These are phyloP conservation scores for Calocybe gangraenosa DNA, from an alignment of 768 basidiomycete genomes.

Conservation along the genomic window DNA sequence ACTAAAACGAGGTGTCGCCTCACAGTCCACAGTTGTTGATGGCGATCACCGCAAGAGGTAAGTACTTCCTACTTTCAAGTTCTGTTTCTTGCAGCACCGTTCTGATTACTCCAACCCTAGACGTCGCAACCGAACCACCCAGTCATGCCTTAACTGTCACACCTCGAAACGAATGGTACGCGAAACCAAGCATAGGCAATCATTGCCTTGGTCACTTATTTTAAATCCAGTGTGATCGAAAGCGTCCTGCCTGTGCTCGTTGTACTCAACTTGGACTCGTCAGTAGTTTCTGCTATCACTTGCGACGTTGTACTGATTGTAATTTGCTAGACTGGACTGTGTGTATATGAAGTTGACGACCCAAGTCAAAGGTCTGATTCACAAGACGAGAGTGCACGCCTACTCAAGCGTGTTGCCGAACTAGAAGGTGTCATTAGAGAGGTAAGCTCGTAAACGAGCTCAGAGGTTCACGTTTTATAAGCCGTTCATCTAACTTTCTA, in stretches of 20 bases:
- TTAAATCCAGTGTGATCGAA: constrained; percentile 38
- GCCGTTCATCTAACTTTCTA: constrained; percentile 20
- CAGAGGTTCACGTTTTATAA: constrained; percentile 25
- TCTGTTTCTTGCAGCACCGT: neutral
- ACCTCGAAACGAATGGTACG: constrained; percentile 70
- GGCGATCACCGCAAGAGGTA: constrained; percentile 54
- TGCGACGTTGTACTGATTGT: neutral
- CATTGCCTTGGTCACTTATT: constrained; percentile 10
- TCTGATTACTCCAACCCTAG: constrained; percentile 19
- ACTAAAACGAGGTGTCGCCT: constrained; percentile 24
- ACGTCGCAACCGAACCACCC: constrained; percentile 68
- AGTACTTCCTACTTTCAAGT: neutral
- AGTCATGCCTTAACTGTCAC: constrained; percentile 71
- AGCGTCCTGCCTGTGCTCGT: constrained; percentile 45
- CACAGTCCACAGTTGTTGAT: constrained; percentile 34
- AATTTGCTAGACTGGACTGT: constrained; percentile 63
- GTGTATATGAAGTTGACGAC: constrained; percentile 83
- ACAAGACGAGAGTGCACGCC: constrained; percentile 60
- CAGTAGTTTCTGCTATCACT: constrained; percentile 9
- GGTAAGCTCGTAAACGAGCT: constrained; percentile 34
- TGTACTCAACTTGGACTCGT: constrained; percentile 50
- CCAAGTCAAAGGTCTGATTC: constrained; percentile 50
- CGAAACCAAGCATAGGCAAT: neutral
- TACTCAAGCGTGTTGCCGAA: constrained; percentile 75
- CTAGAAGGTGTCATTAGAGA: constrained; percentile 83